phyloP scores from a whole-genome alignment of 1,284 basidiomycete genomes.

The Macrocystidia cucumis region DNA sequence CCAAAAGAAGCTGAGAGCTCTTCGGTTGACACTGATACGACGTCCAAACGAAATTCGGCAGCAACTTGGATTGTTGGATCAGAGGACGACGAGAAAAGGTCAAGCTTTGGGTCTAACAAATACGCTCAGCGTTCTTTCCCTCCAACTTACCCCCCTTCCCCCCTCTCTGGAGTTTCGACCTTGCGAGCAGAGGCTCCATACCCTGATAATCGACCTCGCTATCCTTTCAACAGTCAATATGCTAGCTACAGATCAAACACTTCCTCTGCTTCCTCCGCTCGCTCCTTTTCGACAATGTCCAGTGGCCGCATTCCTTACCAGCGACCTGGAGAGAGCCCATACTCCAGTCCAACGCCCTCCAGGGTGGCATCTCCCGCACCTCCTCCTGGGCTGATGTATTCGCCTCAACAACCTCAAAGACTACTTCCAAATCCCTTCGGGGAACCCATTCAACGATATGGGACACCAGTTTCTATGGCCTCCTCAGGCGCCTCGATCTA shows the following conservation, averaged over 20 bases:
- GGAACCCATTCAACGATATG: conserved; percentile 17
- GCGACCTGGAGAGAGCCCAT: not conserved
- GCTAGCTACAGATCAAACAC: conserved; percentile 10
- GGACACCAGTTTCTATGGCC: conserved; percentile 14
- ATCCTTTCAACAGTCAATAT: no score
- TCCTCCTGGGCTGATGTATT: no score
- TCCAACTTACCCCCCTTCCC: conserved; percentile 5
- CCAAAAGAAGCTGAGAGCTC: conserved; percentile 15
- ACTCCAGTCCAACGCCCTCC: not conserved
- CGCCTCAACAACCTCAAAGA: conserved; percentile 1
- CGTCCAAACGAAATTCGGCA: conserved; percentile 8
- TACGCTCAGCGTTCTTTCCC: conserved; percentile 8
- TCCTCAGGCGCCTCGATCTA: conserved; percentile 3
- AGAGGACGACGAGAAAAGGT: conserved; percentile 4
- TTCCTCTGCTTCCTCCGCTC: conserved; percentile 6
- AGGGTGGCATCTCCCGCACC: conserved; percentile 3
- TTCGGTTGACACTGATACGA: conserved; percentile 7
- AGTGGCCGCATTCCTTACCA: conserved; percentile 3
- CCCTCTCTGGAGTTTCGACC: conserved; percentile 2
- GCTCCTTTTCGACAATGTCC: not conserved
- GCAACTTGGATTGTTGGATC: conserved; percentile 2
- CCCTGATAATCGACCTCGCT: not conserved
- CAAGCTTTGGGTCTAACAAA: not conserved
- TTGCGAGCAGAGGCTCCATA: conserved; percentile 2
- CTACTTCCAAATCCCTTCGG: conserved; percentile 14